Evolutionary conservation across 176 grass and related monocot species (phyloP).

Genomic region (Oryza meyeriana): DNA sequence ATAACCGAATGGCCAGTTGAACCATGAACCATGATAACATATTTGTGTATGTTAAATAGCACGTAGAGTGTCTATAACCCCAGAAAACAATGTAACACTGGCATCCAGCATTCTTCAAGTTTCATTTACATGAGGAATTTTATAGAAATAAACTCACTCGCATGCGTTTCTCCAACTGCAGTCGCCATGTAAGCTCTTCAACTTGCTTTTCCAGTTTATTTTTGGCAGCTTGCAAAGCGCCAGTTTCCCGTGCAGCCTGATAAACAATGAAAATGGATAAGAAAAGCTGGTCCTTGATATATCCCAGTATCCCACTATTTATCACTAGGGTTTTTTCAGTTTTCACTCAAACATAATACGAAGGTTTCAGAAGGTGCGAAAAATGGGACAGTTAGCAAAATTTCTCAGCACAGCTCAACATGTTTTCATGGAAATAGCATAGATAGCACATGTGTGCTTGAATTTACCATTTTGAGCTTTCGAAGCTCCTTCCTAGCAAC

Average conservation of each 20-base stretch:
- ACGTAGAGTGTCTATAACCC: not conserved
- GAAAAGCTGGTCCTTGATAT: not conserved
- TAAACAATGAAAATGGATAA: constrained; percentile 37
- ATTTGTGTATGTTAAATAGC: not conserved
- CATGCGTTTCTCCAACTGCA: constrained; percentile 91
- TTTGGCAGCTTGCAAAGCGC: constrained; percentile 94
- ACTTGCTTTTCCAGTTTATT: constrained; percentile 99
- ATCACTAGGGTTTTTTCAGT: not conserved
- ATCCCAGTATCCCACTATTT: constrained; percentile 23
- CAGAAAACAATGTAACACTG: not conserved
- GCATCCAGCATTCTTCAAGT: not conserved
- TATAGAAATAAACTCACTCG: constrained; percentile 56
- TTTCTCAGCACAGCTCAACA: not conserved
- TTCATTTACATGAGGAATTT: not conserved
- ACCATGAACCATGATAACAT: not conserved
- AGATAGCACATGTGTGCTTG: constrained; percentile 7
- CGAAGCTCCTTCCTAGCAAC: constrained; percentile 89
- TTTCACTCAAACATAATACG: not conserved
- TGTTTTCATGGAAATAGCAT: constrained; percentile 11
- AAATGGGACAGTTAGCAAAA: not conserved
- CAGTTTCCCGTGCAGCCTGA: constrained; percentile 95
- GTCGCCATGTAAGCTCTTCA: constrained; percentile 87
- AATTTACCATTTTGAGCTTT: constrained; percentile 85
- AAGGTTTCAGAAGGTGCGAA: not conserved
- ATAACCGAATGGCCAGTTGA: not conserved